phyloP scores from a whole-genome alignment of 1,139 yeast genomes.

The Pichia sp. region DNA sequence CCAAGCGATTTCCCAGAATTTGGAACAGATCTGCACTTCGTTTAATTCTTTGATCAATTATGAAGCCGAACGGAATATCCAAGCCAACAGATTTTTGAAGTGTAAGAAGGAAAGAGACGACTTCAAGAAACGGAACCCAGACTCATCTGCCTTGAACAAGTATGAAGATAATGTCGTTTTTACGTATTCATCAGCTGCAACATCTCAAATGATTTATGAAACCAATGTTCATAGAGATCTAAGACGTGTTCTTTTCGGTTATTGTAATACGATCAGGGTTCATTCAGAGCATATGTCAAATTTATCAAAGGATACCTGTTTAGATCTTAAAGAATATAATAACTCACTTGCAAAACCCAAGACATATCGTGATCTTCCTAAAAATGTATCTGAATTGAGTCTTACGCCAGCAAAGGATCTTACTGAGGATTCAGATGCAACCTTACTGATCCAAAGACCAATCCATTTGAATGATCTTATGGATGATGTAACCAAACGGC shows the following conservation, averaged over 20 bases:
- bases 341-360: background rate
- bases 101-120: conserved; percentile 8
- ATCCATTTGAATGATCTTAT: no score
- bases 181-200: conserved; percentile 1
- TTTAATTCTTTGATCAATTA: background rate
- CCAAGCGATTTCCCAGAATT: conserved; percentile 4
- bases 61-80: conserved; percentile 10
- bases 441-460: background rate
- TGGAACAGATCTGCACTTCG: conserved; percentile 6
- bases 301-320: background rate
- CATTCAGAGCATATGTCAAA: background rate
- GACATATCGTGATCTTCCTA: conserved; percentile 2
- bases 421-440: background rate
- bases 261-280: background rate
- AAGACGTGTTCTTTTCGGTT: conserved; percentile 12
- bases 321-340: conserved; percentile 9
- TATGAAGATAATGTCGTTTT: conserved; percentile 9
- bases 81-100: conserved; percentile 4
- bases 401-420: background rate
- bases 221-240: conserved; percentile 5
- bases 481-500: no score
- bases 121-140: conserved; percentile 9
- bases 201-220: conserved; percentile 11
- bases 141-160: conserved; percentile 3
- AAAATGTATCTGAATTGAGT: conserved; percentile 4